Evolutionary conservation across 139 green algal genomes (phyloP).

Genomic region (Coelastrella sp.): DNA sequence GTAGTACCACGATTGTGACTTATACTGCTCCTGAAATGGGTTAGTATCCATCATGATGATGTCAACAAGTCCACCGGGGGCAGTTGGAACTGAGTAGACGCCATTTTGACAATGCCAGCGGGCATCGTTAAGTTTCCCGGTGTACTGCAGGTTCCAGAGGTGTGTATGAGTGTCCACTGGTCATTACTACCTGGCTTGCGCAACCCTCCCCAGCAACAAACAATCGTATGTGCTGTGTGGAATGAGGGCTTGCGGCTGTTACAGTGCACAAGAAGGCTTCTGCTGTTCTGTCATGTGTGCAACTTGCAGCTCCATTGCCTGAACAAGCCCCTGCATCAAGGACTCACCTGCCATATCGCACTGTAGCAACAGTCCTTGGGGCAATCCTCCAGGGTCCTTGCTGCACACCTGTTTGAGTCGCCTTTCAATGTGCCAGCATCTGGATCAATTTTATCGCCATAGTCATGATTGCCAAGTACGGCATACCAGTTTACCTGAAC

Average conservation of each 20-base stretch:
- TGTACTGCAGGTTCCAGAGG: slow-evolving; percentile 16
- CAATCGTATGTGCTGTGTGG: too few relatives aligned
- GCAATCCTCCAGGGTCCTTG: slow-evolving; percentile 46
- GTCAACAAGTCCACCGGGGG: slow-evolving; percentile 52
- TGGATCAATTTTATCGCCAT: slow-evolving; percentile 53
- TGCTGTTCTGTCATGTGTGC: too few relatives aligned
- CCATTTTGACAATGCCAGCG: slow-evolving; percentile 71
- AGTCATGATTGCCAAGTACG: slow-evolving; percentile 79
- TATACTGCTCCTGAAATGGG: slow-evolving; percentile 67
- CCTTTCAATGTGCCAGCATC: not conserved
- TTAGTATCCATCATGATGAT: slow-evolving; percentile 83
- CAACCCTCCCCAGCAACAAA: too few relatives aligned
- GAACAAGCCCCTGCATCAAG: too few relatives aligned
- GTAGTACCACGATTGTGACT: slow-evolving; percentile 47
- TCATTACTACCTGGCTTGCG: too few relatives aligned
- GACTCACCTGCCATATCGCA: slow-evolving; percentile 54
- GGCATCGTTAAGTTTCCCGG: slow-evolving; percentile 45
- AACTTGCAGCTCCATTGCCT: too few relatives aligned
- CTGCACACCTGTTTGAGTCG: slow-evolving; percentile 37
- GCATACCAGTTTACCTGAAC: slow-evolving; percentile 65
- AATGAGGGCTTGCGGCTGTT: too few relatives aligned
- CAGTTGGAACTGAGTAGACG: slow-evolving; percentile 27
- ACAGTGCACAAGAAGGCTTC: too few relatives aligned
- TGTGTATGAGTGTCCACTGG: too few relatives aligned
- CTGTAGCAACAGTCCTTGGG: slow-evolving; percentile 58